Percentiles rank a stretch among this genome's conserved stretches.
These are phyloP conservation scores for Murraya paniculata DNA, from an alignment of 345 rosid species.

Conservation along the genomic window DNA sequence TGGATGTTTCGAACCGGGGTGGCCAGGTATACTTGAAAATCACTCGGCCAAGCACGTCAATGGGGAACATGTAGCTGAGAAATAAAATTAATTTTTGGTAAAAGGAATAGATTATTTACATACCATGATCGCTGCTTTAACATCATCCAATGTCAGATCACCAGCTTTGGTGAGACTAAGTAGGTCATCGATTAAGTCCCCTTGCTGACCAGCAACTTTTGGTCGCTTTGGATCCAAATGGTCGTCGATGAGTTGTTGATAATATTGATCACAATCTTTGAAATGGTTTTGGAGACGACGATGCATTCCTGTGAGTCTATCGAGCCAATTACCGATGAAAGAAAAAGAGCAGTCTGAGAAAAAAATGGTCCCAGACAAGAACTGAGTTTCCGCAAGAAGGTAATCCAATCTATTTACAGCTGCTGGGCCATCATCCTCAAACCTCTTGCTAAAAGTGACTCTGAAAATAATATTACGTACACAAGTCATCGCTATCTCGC, in stretches of 20 bases:
- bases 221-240: slow-evolving; percentile 29
- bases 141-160: slow-evolving; percentile 27
- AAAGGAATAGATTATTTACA: slow-evolving; percentile 17
- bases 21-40: no score
- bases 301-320: slow-evolving; percentile 35
- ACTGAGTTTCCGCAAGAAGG: slow-evolving; percentile 28
- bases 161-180: background rate
- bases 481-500: slow-evolving; percentile 20
- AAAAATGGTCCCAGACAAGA: slow-evolving; percentile 30
- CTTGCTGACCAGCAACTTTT: slow-evolving; percentile 18
- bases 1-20: no score
- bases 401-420: slow-evolving; percentile 19
- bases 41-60: no score
- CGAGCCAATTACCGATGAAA: slow-evolving; percentile 32
- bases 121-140: slow-evolving; percentile 49
- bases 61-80: no score
- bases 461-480: slow-evolving; percentile 29
- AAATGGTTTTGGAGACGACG: slow-evolving; percentile 32
- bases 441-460: slow-evolving; percentile 39
- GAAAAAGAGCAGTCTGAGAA: slow-evolving; percentile 39
- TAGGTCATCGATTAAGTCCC: no score
- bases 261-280: slow-evolving; percentile 36
- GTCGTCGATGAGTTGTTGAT: slow-evolving; percentile 36
- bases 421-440: slow-evolving; percentile 24
- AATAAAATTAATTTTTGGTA: no score